A percentile compares a stretch with the other conserved stretches of the same genome.
Conservation (phyloP, 495 filamentous ascomycete genomes). For the Neurospora terricola region DNA sequence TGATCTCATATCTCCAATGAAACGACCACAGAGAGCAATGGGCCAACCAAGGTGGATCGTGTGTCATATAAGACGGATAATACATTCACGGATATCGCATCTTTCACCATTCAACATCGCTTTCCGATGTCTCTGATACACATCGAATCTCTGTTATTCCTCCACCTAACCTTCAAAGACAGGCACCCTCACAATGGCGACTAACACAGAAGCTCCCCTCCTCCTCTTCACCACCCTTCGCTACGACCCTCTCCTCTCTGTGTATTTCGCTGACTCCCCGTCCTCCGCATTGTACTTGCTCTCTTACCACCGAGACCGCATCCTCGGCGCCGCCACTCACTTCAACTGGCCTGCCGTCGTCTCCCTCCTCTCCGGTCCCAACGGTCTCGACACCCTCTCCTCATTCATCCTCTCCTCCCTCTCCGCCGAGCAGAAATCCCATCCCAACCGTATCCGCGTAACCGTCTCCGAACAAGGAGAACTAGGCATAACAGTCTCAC, state of each 20-base stretch:
- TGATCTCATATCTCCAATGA: neutral
- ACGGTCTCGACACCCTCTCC: conserved; percentile 28
- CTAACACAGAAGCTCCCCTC: conserved; percentile 26
- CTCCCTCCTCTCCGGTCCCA: conserved; percentile 29
- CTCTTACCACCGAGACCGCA: conserved; percentile 65
- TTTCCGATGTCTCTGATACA: neutral
- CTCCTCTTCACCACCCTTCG: conserved; percentile 64
- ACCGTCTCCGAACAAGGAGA: conserved; percentile 40
- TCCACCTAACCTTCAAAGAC: neutral
- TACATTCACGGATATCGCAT: neutral
- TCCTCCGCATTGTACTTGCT: conserved; percentile 69
- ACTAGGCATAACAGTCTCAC: conserved; percentile 38
- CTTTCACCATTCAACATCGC: neutral
- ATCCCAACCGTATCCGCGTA: conserved; percentile 39
- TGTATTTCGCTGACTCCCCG: too few relatives aligned
- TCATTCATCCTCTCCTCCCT: conserved; percentile 12
- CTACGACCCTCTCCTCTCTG: conserved; percentile 61
- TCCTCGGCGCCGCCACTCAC: conserved; percentile 60
- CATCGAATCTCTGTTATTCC: neutral
- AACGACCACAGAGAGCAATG: neutral
- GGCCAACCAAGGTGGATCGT: neutral
- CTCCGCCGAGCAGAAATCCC: conserved; percentile 10
- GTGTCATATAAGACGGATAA: neutral
- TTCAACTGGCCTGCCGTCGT: conserved; percentile 52
- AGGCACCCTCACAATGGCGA: conserved; percentile 4